Conservation (phyloP, 148 eudicot genomes). For the Mesembryanthemum crystallinum region DNA sequence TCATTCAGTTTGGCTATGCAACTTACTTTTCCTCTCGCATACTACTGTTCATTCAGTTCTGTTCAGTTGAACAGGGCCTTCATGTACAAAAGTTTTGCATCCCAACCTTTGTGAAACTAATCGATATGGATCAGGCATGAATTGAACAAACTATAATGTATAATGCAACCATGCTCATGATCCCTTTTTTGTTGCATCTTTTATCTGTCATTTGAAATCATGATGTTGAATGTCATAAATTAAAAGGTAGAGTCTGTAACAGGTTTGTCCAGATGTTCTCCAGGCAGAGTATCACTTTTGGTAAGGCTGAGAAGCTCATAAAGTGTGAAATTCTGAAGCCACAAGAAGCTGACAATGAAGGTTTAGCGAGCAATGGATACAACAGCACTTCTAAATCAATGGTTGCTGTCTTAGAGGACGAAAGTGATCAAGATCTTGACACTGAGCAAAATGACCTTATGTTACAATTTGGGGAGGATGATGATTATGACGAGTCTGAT, state of each 20-base stretch:
- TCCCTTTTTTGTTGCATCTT: background rate
- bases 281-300: constrained; percentile 58
- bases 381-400: constrained; percentile 23
- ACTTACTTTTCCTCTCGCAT: background rate
- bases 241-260: constrained; percentile 25
- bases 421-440: constrained; percentile 26
- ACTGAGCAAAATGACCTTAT: constrained; percentile 21
- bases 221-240: background rate
- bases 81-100: background rate
- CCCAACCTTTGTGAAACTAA: background rate
- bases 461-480: constrained; percentile 29
- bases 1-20: background rate
- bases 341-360: constrained; percentile 21
- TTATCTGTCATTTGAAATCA: background rate
- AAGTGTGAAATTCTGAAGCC: constrained; percentile 62
- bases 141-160: background rate
- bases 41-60: too few species aligned
- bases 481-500: constrained; percentile 17
- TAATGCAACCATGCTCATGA: background rate
- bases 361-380: constrained; percentile 7
- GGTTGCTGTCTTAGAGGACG: constrained; percentile 12
- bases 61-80: background rate
- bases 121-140: background rate
- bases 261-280: constrained; percentile 72
- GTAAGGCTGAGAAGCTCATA: constrained; percentile 74